Percentiles rank a stretch among this genome's conserved stretches.
These are phyloP conservation scores for Xylaria polymorpha DNA, from an alignment of 2,329 filamentous ascomycete species.

Conservation along the genomic window DNA sequence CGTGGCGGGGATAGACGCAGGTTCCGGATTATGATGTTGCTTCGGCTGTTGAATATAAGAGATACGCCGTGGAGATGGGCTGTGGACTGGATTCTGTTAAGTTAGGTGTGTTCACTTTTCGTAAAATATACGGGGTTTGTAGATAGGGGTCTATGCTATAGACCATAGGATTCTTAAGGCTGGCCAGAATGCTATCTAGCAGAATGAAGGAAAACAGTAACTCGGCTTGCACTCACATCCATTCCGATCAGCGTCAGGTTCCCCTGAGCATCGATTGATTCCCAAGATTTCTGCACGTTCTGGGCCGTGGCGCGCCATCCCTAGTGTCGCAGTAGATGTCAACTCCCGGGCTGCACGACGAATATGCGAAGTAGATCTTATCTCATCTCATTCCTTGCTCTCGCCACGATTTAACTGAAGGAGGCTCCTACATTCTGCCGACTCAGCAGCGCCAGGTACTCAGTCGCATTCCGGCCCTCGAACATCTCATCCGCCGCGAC, in stretches of 20 bases:
- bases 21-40: slow-evolving; percentile 41
- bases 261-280: slow-evolving; percentile 39
- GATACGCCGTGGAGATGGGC: slow-evolving; percentile 39
- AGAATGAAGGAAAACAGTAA: background rate
- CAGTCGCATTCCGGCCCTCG: slow-evolving; percentile 41
- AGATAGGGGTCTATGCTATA: background rate
- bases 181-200: background rate
- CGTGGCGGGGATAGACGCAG: slow-evolving; percentile 36
- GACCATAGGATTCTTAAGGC: background rate
- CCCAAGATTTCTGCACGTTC: slow-evolving; percentile 40
- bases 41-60: slow-evolving; percentile 38
- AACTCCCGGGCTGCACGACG: slow-evolving; percentile 3
- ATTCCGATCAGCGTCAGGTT: slow-evolving; percentile 41
- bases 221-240: slow-evolving; percentile 27
- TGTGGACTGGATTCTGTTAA: slow-evolving; percentile 4
- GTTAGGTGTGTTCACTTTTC: background rate
- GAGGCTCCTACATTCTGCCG: slow-evolving; percentile 38
- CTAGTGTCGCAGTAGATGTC: slow-evolving; percentile 20
- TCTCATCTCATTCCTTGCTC: background rate
- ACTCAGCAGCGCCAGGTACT: slow-evolving; percentile 38
- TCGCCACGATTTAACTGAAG: background rate
- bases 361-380: background rate
- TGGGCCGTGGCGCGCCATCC: slow-evolving; percentile 41
- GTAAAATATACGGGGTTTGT: too few species aligned
- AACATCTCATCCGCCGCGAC: slow-evolving; percentile 28